Evolutionary conservation across 208 protist genomes (phyloP), one percentile per base, ranked within the genome.

Genomic region (Naegleria gruberi): DNA sequence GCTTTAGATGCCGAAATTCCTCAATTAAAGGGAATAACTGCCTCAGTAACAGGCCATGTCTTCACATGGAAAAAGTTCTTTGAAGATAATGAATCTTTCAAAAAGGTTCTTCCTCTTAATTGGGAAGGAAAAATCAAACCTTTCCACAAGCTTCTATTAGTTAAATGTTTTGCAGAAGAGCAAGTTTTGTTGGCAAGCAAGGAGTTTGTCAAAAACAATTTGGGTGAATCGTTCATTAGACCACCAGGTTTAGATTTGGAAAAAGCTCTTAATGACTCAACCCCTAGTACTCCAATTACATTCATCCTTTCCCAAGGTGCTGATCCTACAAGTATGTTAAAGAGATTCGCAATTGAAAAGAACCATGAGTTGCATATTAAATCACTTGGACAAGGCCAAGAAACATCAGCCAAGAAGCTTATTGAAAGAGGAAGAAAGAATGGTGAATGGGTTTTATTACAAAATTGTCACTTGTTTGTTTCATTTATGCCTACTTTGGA

Each of bases 221-320:
- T 99, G 93, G 97, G 97, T n/a, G 77, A 93, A n/a, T 82, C 92
- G 57, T 99, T 96, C 93, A 96, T 97, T 42, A 96, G 98, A 87
- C 93, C 97, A n/a, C 97, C 97, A 46, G 95, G 96, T 34, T 98
- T 99, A 87, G 95, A 97, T 93, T 93, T 99, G 8, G 92, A 92
- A 44, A 92, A 93, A 43, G 95, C 96, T 26, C 94, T 97, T 81
- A 90, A 90, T 46, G 97, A 99, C 93, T 97, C 94, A 91, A 93
- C 92, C 37, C 90, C 94, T 85, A 89, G 94, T 87, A 96, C 96
- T 73, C 97, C 98, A 23, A 96, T 99, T 82, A 96, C 99, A 44
- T 99, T 99, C 93, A 96, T 99, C 23, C 96, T 99, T 12, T 99
- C 98, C 19, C 95, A 97, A 82, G 98, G 98, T 41, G 97, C 97